Percentiles rank a stretch among this genome's conserved stretches.
These are phyloP conservation scores for Russula abietina DNA, from an alignment of 768 basidiomycete species.

Conservation along the genomic window DNA sequence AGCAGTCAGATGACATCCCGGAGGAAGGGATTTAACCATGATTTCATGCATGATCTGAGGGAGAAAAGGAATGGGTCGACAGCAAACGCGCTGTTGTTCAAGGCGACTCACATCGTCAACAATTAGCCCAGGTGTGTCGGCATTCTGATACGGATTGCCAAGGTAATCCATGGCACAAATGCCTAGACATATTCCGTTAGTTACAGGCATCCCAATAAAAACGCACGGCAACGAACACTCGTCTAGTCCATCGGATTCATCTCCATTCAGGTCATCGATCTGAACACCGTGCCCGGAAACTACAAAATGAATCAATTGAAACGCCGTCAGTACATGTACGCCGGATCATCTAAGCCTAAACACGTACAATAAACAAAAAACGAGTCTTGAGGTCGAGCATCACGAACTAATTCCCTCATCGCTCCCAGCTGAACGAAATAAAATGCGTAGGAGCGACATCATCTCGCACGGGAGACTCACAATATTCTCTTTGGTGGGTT, in stretches of 20 bases:
- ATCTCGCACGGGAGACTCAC: not conserved
- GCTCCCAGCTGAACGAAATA: not conserved
- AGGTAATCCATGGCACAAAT: not conserved
- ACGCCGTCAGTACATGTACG: not conserved
- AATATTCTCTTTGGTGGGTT: not conserved
- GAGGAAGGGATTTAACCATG: constrained; percentile 1
- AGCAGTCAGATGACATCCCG: constrained; percentile 1
- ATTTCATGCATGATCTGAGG: not conserved
- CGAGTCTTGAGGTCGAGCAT: not conserved
- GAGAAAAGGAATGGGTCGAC: not conserved
- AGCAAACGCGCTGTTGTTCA: too few relatives aligned
- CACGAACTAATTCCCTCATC: not conserved
- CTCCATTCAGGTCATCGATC: not conserved
- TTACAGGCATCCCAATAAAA: not conserved
- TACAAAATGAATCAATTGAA: not conserved
- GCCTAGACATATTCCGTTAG: not conserved
- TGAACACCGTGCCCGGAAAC: not conserved
- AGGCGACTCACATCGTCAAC: not conserved
- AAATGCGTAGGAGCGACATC: not conserved
- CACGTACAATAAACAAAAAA: constrained; percentile 1
- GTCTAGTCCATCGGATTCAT: not conserved
- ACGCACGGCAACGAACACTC: not conserved
- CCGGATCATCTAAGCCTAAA: not conserved
- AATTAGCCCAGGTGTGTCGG: not conserved
- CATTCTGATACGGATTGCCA: not conserved